Evolutionary conservation across 371 early-diverging fungal species (phyloP).

Genomic region (Parasitella parasitica): DNA sequence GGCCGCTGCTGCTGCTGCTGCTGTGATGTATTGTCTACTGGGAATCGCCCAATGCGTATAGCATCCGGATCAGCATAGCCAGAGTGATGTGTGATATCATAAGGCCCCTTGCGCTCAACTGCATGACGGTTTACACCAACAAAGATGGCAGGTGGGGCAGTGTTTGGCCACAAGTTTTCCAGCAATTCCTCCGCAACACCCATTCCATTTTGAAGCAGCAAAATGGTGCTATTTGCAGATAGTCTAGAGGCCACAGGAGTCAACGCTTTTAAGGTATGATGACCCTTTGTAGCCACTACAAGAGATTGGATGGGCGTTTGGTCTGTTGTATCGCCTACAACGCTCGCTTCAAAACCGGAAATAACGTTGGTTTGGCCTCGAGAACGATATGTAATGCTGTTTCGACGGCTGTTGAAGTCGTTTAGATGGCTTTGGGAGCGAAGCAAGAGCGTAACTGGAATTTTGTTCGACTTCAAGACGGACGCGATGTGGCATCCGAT

Average conservation of each 20-base stretch:
- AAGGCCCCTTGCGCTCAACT: conserved; percentile 38
- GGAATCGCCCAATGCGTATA: conserved; percentile 30
- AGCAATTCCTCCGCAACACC: conserved; percentile 57
- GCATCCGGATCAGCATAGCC: conserved; percentile 42
- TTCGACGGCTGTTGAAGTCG: conserved; percentile 23
- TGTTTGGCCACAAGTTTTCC: conserved; percentile 29
- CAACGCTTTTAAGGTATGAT: conserved; percentile 49
- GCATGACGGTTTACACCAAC: conserved; percentile 62
- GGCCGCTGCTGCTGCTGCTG: background rate
- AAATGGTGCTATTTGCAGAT: conserved; percentile 38
- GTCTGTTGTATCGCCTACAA: background rate
- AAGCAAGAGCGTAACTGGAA: conserved; percentile 35
- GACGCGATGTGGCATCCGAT: conserved; percentile 44
- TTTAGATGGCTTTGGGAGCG: conserved; percentile 23
- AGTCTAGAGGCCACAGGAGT: conserved; percentile 35
- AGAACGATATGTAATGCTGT: conserved; percentile 26
- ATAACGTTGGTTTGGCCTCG: conserved; percentile 2
- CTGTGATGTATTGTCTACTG: conserved; percentile 8
- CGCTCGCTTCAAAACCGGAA: conserved; percentile 15
- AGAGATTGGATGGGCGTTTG: conserved; percentile 22
- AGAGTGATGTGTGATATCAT: conserved; percentile 47
- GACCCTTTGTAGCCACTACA: conserved; percentile 47
- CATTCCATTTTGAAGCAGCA: conserved; percentile 68
- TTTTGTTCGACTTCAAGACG: conserved; percentile 19
- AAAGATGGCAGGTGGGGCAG: conserved; percentile 35